Conservation (phyloP, 441 rosid species). For the Adansonia rubrostipa region DNA sequence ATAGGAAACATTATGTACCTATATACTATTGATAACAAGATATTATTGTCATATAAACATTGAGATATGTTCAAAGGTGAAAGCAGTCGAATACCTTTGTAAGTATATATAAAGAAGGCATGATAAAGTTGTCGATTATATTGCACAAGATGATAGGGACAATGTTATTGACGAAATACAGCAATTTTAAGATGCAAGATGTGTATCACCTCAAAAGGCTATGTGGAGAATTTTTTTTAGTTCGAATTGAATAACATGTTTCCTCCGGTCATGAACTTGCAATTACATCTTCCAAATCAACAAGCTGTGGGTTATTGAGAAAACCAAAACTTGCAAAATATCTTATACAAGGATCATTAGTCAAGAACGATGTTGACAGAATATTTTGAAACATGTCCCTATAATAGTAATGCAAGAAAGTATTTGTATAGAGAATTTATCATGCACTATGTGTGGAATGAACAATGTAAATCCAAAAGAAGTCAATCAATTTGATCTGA, state of each 20-base stretch:
- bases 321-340: not conserved
- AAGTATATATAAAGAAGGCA: too few relatives aligned
- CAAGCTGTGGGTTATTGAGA: not conserved
- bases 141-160: too few relatives aligned
- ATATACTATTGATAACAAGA: too few relatives aligned
- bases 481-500: conserved; percentile 12
- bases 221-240: conserved; percentile 29
- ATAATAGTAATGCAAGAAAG: not conserved
- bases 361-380: not conserved
- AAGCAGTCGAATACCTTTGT: too few relatives aligned
- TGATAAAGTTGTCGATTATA: too few relatives aligned
- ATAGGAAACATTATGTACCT: too few relatives aligned
- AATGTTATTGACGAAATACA: too few relatives aligned
- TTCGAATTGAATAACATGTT: conserved; percentile 24
- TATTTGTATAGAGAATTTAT: not conserved
- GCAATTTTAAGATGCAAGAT: conserved; percentile 23
- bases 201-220: conserved; percentile 5
- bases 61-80: too few relatives aligned
- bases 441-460: not conserved
- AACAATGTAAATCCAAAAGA: not conserved
- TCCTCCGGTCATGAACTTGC: conserved; percentile 7
- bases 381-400: not conserved
- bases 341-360: not conserved
- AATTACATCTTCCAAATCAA: not conserved
- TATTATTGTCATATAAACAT: too few relatives aligned